phyloP scores from a whole-genome alignment of 2,329 filamentous ascomycete genomes.

The Fusarium incarnatum region DNA sequence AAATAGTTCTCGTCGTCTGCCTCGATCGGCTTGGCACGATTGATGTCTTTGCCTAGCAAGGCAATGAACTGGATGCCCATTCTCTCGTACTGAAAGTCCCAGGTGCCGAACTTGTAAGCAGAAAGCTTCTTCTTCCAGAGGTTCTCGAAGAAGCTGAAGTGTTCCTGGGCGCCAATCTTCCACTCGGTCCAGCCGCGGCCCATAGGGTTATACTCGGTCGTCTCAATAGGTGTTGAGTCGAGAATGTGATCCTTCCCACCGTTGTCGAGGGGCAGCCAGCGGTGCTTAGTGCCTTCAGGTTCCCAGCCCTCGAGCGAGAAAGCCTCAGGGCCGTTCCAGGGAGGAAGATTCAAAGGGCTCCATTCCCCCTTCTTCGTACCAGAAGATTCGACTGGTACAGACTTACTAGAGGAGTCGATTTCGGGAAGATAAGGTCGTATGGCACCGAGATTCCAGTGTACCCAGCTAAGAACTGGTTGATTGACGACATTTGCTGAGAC shows the following conservation, averaged over 20 bases:
- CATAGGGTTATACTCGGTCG: constrained; percentile 60
- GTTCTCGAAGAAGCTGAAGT: constrained; percentile 62
- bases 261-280: constrained; percentile 60
- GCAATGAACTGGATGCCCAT: constrained; percentile 67
- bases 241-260: constrained; percentile 51
- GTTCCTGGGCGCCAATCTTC: constrained; percentile 62
- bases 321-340: constrained; percentile 48
- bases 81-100: constrained; percentile 62
- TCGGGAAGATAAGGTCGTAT: constrained; percentile 67
- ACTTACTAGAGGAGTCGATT: constrained; percentile 38
- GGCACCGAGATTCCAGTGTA: constrained; percentile 65
- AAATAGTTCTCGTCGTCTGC: constrained; percentile 61
- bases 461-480: constrained; percentile 63
- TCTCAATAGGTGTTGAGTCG: constrained; percentile 60
- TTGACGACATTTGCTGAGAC: constrained; percentile 69
- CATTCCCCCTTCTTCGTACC: constrained; percentile 46
- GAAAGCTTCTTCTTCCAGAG: constrained; percentile 59
- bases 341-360: constrained; percentile 55
- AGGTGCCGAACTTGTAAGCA: constrained; percentile 61
- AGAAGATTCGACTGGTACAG: constrained; percentile 43
- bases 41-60: constrained; percentile 64
- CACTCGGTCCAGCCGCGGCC: constrained; percentile 61
- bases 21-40: constrained; percentile 58
- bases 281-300: constrained; percentile 57
- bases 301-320: constrained; percentile 50